Evolutionary conservation across 495 filamentous ascomycete genomes (phyloP).

Genomic region (Parachaetomium inaequale): DNA sequence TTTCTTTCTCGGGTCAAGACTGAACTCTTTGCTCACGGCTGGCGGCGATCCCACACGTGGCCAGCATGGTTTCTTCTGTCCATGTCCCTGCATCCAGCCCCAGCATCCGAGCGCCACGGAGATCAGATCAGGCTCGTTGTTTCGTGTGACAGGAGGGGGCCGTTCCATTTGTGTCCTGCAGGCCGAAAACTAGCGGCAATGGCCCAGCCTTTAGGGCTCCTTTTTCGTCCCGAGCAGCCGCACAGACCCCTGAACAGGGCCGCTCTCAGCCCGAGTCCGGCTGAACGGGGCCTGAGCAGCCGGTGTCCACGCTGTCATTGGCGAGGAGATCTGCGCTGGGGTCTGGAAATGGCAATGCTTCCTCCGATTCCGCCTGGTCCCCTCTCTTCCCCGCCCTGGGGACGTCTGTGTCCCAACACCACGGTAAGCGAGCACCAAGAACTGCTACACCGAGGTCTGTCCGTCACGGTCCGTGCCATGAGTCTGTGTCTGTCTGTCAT

Average conservation of each 20-base stretch:
- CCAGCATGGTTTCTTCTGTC: neutral
- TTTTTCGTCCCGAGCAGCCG: neutral
- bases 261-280: neutral
- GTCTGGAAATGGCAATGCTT: neutral
- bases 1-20: neutral
- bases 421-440: no score
- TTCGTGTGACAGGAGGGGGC: neutral
- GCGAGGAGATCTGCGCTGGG: neutral
- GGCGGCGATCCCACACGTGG: neutral
- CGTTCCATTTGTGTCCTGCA: neutral
- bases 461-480: no score
- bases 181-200: neutral
- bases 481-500: no score
- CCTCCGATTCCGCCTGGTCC: neutral
- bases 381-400: neutral
- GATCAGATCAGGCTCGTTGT: neutral
- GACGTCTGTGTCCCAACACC: neutral
- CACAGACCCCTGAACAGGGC: slow-evolving; percentile 1
- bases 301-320: neutral
- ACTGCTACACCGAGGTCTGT: no score
- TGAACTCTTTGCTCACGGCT: neutral
- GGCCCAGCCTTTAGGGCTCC: neutral
- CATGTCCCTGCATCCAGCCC: neutral
- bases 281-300: neutral
- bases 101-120: neutral